Percentiles rank a stretch among this genome's conserved stretches.
Conservation (phyloP, 2,329 filamentous ascomycete genomes). For the Claviceps quebecensis region DNA sequence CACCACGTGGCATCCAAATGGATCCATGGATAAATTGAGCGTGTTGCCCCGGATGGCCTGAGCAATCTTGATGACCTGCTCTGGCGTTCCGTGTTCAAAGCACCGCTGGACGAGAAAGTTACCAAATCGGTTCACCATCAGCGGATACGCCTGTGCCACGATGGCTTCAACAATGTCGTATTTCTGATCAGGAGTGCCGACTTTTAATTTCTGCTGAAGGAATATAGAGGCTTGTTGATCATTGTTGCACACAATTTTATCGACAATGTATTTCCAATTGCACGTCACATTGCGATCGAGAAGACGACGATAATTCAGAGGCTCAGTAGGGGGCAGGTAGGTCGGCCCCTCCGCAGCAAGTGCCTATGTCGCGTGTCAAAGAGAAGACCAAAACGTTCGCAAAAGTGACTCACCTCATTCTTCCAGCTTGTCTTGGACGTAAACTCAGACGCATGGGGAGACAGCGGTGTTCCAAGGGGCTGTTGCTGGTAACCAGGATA, state of each 20-base stretch:
- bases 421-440: constrained; percentile 45
- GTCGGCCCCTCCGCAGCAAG: constrained; percentile 48
- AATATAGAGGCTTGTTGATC: constrained; percentile 99
- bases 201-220: constrained; percentile 95
- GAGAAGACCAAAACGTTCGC: background rate
- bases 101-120: constrained; percentile 98
- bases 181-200: constrained; percentile 88
- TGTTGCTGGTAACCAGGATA: constrained; percentile 39
- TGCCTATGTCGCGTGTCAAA: constrained; percentile 9
- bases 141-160: constrained; percentile 79
- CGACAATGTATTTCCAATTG: constrained; percentile 98
- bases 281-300: constrained; percentile 93
- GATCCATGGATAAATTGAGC: constrained; percentile 90
- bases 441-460: constrained; percentile 62
- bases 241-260: constrained; percentile 98
- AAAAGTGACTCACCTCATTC: constrained; percentile 30
- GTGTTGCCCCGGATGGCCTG: constrained; percentile 90
- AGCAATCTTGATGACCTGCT: constrained; percentile 90
- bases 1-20: constrained; percentile 94
- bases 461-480: constrained; percentile 50
- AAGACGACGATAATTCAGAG: constrained; percentile 88
- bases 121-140: constrained; percentile 98
- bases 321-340: constrained; percentile 77
- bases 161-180: constrained; percentile 96
- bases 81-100: constrained; percentile 92